Conservation (phyloP, 1,139 yeast species). For the Kodamaea fungicola region DNA sequence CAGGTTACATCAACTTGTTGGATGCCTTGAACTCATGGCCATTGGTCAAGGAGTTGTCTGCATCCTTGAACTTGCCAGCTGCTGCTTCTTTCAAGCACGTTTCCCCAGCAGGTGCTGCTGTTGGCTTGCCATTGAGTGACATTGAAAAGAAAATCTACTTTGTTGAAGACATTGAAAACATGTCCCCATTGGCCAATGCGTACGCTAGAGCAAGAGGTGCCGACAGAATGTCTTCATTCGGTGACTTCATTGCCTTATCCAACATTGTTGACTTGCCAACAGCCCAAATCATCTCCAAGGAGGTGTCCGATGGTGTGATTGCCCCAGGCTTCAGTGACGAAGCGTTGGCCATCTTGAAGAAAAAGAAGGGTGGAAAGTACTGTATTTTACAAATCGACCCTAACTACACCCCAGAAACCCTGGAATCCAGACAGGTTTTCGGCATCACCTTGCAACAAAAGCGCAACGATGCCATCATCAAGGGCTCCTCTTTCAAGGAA, state of each 20-base stretch:
- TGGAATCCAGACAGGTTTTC: constrained; percentile 92
- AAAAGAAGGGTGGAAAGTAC: constrained; percentile 96
- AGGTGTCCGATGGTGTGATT: constrained; percentile 97
- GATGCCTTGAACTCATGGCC: constrained; percentile 99
- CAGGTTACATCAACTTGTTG: constrained; percentile 93
- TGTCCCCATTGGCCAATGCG: constrained; percentile 95
- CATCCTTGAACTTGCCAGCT: constrained; percentile 92
- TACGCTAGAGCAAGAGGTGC: constrained; percentile 99
- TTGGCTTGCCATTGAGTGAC: constrained; percentile 87
- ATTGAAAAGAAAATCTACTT: constrained; percentile 93
- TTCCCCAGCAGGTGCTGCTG: constrained; percentile 98
- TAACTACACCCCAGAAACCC: constrained; percentile 74
- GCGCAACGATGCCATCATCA: constrained; percentile 95
- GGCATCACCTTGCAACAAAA: constrained; percentile 94
- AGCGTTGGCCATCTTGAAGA: constrained; percentile 81
- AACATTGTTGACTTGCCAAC: constrained; percentile 95
- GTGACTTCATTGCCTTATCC: constrained; percentile 96
- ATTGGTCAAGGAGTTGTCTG: constrained; percentile 91
- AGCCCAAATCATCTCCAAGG: constrained; percentile 94
- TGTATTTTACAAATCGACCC: constrained; percentile 96
- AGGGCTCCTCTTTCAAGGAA: constrained; percentile 82
- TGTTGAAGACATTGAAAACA: constrained; percentile 89
- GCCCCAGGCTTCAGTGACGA: constrained; percentile 96
- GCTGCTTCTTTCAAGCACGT: constrained; percentile 99
- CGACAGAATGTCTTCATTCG: constrained; percentile 98